These are phyloP conservation scores for Calocera viscosa DNA, from an alignment of 768 basidiomycete genomes.

Conservation along the genomic window DNA sequence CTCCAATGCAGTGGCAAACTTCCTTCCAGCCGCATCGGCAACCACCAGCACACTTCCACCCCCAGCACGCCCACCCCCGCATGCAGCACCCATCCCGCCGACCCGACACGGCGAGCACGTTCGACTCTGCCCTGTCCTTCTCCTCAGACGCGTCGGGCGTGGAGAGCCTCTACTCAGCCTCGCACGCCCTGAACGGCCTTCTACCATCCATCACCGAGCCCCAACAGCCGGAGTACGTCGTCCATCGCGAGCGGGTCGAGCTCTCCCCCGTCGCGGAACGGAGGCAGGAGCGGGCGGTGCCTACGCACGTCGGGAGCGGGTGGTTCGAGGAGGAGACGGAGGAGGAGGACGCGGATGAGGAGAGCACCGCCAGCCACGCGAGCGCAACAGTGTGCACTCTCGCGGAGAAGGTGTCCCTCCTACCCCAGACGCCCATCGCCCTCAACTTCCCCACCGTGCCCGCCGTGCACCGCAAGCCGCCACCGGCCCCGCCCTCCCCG, in stretches of 20 bases:
- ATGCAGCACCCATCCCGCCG: not conserved
- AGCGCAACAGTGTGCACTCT: not conserved
- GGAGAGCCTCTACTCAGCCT: not conserved
- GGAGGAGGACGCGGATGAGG: not conserved
- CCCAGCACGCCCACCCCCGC: not conserved
- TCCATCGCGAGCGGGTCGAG: not conserved
- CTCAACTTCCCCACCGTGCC: no score
- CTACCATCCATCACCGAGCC: not conserved
- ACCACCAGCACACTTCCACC: not conserved
- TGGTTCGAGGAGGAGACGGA: conserved; percentile 2
- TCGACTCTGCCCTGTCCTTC: not conserved
- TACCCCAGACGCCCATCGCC: not conserved
- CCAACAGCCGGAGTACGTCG: not conserved
- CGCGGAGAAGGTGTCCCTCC: not conserved
- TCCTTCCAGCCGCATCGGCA: not conserved
- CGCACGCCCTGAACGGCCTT: not conserved
- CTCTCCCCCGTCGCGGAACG: not conserved
- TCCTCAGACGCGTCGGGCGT: not conserved
- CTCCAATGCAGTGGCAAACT: not conserved
- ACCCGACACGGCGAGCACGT: not conserved
- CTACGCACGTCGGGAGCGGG: not conserved
- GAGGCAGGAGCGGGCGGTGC: not conserved
- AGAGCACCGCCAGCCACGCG: not conserved
- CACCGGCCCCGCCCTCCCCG: no score
- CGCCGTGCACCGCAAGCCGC: no score